Conservation (phyloP, 148 eudicot genomes). For the Silene uniflora region DNA sequence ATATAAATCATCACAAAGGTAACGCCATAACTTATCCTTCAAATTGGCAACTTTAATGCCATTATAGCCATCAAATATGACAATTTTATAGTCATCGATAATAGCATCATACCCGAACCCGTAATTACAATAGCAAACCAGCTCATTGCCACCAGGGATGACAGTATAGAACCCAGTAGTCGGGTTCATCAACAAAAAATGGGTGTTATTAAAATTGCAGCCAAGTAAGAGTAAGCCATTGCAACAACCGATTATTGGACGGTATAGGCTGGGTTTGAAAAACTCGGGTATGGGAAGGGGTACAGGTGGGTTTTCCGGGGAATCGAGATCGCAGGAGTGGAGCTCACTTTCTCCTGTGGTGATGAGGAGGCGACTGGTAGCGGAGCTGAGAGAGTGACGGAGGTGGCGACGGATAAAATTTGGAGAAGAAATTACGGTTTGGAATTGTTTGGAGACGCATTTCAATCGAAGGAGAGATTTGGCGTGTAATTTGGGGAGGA, state of each 20-base stretch:
- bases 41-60: too few species aligned
- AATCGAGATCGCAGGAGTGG: neutral
- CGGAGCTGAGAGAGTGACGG: constrained; percentile 2
- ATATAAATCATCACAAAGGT: too few species aligned
- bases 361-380: constrained; percentile 2
- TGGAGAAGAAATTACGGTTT: neutral
- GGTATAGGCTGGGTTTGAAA: neutral
- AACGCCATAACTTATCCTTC: too few species aligned
- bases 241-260: neutral
- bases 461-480: constrained; percentile 11
- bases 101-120: neutral
- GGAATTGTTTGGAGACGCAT: constrained; percentile 10
- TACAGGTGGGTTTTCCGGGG: neutral
- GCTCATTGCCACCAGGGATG: neutral
- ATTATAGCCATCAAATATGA: too few species aligned
- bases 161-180: neutral
- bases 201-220: too few species aligned
- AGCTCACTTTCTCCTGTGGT: neutral
- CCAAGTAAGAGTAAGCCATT: neutral
- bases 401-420: constrained; percentile 9
- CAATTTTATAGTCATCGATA: too few species aligned
- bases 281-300: neutral
- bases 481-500: constrained; percentile 4
- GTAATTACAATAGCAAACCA: too few species aligned
- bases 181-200: neutral